These are phyloP conservation scores for Pythium apleroticum DNA, from an alignment of 352 stramenopile species.

Conservation along the genomic window DNA sequence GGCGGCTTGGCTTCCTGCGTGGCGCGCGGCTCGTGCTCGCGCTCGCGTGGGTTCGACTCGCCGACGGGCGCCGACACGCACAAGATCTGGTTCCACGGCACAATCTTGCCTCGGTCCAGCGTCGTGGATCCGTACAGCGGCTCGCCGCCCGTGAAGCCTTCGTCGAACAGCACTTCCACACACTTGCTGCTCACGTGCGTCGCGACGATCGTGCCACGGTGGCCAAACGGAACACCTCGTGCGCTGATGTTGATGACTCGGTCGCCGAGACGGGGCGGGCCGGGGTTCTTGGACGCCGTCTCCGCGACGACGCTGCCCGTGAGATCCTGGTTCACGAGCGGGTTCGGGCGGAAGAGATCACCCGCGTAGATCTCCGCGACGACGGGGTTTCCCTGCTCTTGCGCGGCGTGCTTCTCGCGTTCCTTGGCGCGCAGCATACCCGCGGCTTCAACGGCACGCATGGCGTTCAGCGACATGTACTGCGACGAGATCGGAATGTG, in stretches of 20 bases:
- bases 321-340: conserved; percentile 78
- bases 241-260: conserved; percentile 97
- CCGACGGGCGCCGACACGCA: conserved; percentile 59
- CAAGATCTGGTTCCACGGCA: conserved; percentile 90
- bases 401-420: conserved; percentile 44
- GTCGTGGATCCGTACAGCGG: conserved; percentile 94
- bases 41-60: conserved; percentile 16
- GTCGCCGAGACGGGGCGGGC: conserved; percentile 92
- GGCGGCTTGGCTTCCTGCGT: neutral
- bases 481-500: conserved; percentile 92
- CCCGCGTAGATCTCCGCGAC: conserved; percentile 40
- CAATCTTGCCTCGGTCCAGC: conserved; percentile 95
- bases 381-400: conserved; percentile 40
- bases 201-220: conserved; percentile 96
- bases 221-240: conserved; percentile 95
- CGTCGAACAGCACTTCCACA: conserved; percentile 97
- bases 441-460: conserved; percentile 92
- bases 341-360: conserved; percentile 76
- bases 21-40: neutral
- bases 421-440: conserved; percentile 66
- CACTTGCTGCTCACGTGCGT: conserved; percentile 96
- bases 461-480: conserved; percentile 91
- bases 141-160: conserved; percentile 96
- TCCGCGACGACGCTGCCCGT: conserved; percentile 63
- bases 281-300: conserved; percentile 55